Percentiles rank a stretch among this genome's conserved stretches.
Evolutionary conservation across 2,329 filamentous ascomycete species (phyloP).

Genomic region (Pseudogymnoascus sp.): DNA sequence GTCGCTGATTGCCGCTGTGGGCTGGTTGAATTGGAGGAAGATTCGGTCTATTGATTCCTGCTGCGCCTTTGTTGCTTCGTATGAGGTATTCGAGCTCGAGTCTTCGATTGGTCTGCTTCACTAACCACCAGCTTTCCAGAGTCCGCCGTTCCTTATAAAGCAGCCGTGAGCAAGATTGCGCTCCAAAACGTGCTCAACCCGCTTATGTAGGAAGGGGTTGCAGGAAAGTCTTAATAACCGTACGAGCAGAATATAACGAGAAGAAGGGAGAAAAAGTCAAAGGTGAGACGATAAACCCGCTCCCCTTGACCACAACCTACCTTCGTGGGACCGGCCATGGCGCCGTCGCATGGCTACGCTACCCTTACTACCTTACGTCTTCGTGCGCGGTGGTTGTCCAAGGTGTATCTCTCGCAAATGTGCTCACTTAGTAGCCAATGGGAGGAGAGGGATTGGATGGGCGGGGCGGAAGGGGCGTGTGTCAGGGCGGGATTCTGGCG

Average conservation of each 20-base stretch:
- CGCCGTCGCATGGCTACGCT: not conserved
- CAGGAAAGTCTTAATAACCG: not conserved
- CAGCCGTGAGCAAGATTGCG: not conserved
- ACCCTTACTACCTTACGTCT: not conserved
- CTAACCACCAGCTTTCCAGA: not conserved
- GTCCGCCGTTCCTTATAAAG: not conserved
- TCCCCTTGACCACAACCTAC: not conserved
- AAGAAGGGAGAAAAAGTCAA: not conserved
- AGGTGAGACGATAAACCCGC: not conserved
- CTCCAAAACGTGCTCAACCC: constrained; percentile 4
- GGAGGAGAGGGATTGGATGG: not conserved
- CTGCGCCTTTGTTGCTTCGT: not conserved
- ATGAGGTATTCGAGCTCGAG: not conserved
- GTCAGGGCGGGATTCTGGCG: not conserved
- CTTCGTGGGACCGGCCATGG: constrained; percentile 1
- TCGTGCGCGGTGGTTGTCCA: not conserved
- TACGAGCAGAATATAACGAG: not conserved
- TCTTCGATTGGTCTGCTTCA: not conserved
- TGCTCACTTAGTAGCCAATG: constrained; percentile 9
- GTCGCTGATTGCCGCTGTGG: not conserved
- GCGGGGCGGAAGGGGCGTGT: not conserved
- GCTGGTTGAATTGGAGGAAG: not conserved
- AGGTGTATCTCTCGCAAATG: constrained; percentile 8
- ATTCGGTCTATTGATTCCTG: not conserved
- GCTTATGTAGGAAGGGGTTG: not conserved